Percentiles rank a stretch among this genome's conserved stretches.
Conservation (phyloP, 805 yeast species). For the Cyberlindnera petersonii region DNA sequence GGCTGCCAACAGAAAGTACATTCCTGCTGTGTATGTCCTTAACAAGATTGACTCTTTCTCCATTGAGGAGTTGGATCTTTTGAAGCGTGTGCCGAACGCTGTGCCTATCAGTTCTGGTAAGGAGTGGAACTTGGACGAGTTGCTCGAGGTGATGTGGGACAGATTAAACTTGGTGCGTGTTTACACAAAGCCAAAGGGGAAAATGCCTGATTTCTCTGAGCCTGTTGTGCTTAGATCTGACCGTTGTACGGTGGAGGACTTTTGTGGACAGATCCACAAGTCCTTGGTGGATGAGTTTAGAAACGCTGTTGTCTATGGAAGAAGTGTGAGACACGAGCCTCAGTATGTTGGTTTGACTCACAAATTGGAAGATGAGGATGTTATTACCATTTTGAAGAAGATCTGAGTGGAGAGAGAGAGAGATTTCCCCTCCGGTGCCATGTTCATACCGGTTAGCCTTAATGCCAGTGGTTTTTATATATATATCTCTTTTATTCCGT, state of each 20-base stretch:
- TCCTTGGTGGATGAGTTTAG: constrained; percentile 90
- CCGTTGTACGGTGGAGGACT: constrained; percentile 85
- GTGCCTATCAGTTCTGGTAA: constrained; percentile 94
- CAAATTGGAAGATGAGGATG: constrained; percentile 90
- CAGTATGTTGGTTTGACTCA: constrained; percentile 91
- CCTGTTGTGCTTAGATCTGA: constrained; percentile 89
- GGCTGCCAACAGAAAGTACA: constrained; percentile 84
- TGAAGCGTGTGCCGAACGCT: constrained; percentile 92
- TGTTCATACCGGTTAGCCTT: constrained; percentile 4
- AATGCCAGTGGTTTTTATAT: neutral
- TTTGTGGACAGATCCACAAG: constrained; percentile 95
- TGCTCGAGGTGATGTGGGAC: constrained; percentile 94
- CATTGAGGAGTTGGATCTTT: constrained; percentile 84
- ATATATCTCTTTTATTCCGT: constrained; percentile 1
- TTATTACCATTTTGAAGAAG: constrained; percentile 88
- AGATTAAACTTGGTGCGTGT: constrained; percentile 87
- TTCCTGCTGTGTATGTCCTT: constrained; percentile 91
- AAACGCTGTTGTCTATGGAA: constrained; percentile 89
- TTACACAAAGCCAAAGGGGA: constrained; percentile 95
- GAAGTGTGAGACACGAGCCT: constrained; percentile 96
- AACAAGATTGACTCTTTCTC: constrained; percentile 96
- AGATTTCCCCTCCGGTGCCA: too few species aligned
- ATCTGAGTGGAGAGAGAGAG: constrained; percentile 13
- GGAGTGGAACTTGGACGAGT: constrained; percentile 96
- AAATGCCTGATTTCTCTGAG: constrained; percentile 86